A percentile compares a stretch with the other conserved stretches of the same genome.
Evolutionary conservation across 805 yeast genomes (phyloP).

Genomic region (Candida caryicola): DNA sequence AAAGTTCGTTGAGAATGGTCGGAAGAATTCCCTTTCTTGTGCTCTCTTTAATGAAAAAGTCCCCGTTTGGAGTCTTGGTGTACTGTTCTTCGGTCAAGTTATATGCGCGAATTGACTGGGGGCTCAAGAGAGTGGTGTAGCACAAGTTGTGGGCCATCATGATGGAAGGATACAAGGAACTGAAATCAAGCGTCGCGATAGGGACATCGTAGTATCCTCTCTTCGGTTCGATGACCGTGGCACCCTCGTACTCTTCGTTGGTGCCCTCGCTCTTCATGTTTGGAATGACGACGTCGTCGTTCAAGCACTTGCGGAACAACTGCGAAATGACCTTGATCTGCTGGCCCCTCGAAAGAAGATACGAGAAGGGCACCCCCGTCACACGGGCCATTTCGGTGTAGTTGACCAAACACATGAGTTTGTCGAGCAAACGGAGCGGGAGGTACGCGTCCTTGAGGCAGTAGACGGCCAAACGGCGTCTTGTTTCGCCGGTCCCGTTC

Average conservation of each 20-base stretch:
- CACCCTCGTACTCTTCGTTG: constrained; percentile 96
- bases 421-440: constrained; percentile 84
- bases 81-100: constrained; percentile 72
- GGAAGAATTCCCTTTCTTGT: constrained; percentile 86
- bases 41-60: constrained; percentile 71
- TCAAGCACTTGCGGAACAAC: constrained; percentile 85
- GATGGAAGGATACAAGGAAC: constrained; percentile 87
- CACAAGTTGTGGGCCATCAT: constrained; percentile 99
- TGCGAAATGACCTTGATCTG: constrained; percentile 97
- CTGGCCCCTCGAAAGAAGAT: constrained; percentile 86
- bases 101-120: constrained; percentile 63
- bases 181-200: constrained; percentile 96
- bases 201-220: constrained; percentile 97
- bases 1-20: constrained; percentile 81
- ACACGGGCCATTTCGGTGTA: constrained; percentile 99
- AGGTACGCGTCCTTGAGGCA: constrained; percentile 95
- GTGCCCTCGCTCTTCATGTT: constrained; percentile 80
- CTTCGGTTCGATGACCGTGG: constrained; percentile 95
- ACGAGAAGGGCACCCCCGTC: constrained; percentile 96
- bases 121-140: constrained; percentile 82
- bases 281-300: constrained; percentile 85
- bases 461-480: constrained; percentile 93
- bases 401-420: constrained; percentile 92
- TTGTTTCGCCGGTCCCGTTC: constrained; percentile 86
- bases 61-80: constrained; percentile 86